Conservation (phyloP, 140 eudicot genomes). For the Stevia rebaudiana region DNA sequence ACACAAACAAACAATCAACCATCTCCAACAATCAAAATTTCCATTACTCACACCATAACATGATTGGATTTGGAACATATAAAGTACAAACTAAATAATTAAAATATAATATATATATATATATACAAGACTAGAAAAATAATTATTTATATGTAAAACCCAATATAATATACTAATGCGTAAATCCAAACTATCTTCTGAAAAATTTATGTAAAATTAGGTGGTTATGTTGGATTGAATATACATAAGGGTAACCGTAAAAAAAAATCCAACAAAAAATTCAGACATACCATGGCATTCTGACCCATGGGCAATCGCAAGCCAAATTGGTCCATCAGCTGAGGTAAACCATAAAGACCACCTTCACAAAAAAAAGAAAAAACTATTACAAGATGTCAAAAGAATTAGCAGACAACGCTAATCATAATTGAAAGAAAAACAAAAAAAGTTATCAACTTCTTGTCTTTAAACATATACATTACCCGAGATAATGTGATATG, state of each 20-base stretch:
- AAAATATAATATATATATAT: too few relatives aligned
- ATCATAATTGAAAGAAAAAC: background rate
- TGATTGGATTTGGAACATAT: background rate
- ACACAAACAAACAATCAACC: background rate
- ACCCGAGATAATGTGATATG: background rate
- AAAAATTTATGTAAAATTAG: background rate
- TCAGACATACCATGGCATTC: constrained; percentile 49
- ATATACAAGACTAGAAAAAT: too few relatives aligned
- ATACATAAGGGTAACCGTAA: background rate
- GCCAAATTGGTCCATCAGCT: constrained; percentile 83
- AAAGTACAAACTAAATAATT: too few relatives aligned
- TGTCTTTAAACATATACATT: background rate
- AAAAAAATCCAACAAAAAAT: background rate
- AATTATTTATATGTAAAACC: too few relatives aligned
- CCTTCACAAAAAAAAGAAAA: constrained; percentile 32
- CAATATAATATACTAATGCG: too few relatives aligned
- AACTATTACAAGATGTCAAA: background rate
- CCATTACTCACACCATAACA: background rate
- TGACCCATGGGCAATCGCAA: constrained; percentile 63
- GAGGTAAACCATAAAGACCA: constrained; percentile 80
- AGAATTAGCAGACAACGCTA: background rate
- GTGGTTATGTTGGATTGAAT: too few relatives aligned
- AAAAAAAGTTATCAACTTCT: background rate
- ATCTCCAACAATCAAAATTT: background rate
- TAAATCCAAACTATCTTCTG: too few relatives aligned